Conservation (phyloP, 305 asterid genomes). For the Ruellia speciosa region DNA sequence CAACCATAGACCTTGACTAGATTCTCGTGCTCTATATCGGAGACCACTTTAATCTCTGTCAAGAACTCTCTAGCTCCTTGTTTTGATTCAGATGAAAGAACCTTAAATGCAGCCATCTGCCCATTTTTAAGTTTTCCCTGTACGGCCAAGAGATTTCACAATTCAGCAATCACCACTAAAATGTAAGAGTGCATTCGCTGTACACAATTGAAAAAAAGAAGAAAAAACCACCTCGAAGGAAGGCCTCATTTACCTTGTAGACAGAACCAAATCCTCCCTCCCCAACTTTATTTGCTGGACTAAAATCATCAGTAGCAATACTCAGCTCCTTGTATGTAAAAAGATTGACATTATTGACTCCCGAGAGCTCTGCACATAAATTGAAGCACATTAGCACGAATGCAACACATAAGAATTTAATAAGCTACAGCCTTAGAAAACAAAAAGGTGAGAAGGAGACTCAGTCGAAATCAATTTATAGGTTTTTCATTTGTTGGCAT, state of each 20-base stretch:
- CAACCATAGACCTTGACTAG: conserved; percentile 86
- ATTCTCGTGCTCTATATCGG: conserved; percentile 69
- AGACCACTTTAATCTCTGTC: conserved; percentile 83
- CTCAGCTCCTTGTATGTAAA: conserved; percentile 69
- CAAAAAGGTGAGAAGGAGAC: too few relatives aligned
- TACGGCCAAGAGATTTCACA: conserved; percentile 17
- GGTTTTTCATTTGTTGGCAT: too few relatives aligned
- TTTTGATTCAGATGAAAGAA: conserved; percentile 66
- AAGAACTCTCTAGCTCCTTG: conserved; percentile 82
- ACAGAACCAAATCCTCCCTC: conserved; percentile 95
- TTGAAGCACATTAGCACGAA: conserved; percentile 24
- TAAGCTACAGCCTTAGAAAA: too few relatives aligned
- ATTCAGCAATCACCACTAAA: conserved; percentile 12
- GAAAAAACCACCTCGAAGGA: neutral
- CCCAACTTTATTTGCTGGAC: conserved; percentile 64
- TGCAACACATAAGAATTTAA: neutral
- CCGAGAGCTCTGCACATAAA: conserved; percentile 53
- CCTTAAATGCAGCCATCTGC: conserved; percentile 78
- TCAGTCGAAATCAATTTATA: too few relatives aligned
- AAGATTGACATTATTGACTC: conserved; percentile 37
- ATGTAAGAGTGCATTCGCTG: neutral
- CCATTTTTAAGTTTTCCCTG: conserved; percentile 77
- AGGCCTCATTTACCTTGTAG: conserved; percentile 46
- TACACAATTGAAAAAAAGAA: too few relatives aligned
- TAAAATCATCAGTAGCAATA: conserved; percentile 61